Evolutionary conservation across 352 stramenopile genomes (phyloP).

Genomic region (Thraustochytrium striatum): DNA sequence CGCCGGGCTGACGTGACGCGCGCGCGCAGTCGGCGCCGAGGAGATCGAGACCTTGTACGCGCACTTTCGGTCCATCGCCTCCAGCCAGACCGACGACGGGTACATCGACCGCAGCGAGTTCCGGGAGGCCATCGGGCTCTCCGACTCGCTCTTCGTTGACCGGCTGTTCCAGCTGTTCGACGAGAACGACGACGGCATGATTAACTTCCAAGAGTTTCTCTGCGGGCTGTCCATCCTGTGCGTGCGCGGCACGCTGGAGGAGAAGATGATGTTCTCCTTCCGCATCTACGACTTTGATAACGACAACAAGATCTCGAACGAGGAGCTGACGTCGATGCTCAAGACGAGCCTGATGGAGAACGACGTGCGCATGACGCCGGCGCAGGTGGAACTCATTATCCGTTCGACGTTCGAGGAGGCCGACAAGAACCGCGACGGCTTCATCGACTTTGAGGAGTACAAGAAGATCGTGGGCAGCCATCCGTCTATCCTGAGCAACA

Average conservation of each 20-base stretch:
- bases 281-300: constrained; percentile 50
- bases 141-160: constrained; percentile 33
- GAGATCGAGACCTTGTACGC: constrained; percentile 27
- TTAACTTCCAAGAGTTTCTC: constrained; percentile 49
- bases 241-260: constrained; percentile 44
- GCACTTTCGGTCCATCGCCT: constrained; percentile 41
- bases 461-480: constrained; percentile 35
- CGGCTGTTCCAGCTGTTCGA: constrained; percentile 35
- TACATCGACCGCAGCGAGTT: constrained; percentile 43
- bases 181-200: constrained; percentile 44
- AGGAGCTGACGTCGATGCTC: constrained; percentile 48
- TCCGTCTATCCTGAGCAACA: constrained; percentile 49
- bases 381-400: constrained; percentile 40
- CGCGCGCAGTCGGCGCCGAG: constrained; percentile 13
- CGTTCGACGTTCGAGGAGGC: constrained; percentile 36
- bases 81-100: constrained; percentile 40
- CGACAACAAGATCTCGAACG: constrained; percentile 48
- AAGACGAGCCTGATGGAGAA: constrained; percentile 43
- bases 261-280: constrained; percentile 46
- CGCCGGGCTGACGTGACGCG: neutral
- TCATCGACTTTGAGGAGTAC: constrained; percentile 50
- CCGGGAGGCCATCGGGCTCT: constrained; percentile 30
- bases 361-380: constrained; percentile 14
- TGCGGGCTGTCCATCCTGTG: constrained; percentile 44
- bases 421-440: constrained; percentile 37